Conservation (phyloP, 768 basidiomycete species). For the Chalciporus pseudorubinellus region DNA sequence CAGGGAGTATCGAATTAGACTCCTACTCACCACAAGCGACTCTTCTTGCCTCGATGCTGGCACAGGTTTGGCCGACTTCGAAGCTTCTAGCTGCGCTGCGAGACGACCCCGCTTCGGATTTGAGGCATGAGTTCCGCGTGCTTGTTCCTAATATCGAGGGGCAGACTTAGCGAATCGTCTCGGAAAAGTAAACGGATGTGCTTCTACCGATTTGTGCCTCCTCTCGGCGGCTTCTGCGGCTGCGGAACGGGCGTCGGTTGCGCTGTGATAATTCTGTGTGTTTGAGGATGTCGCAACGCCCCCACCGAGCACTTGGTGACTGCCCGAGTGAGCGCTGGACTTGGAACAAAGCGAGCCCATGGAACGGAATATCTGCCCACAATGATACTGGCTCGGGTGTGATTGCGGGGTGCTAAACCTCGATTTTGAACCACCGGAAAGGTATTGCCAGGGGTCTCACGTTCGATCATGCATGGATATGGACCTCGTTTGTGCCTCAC, state of each 20-base stretch:
- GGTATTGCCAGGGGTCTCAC: constrained; percentile 13
- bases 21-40: constrained; percentile 43
- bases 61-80: constrained; percentile 35
- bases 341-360: constrained; percentile 66
- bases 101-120: constrained; percentile 48
- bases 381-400: not conserved
- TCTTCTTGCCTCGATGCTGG: constrained; percentile 41
- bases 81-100: constrained; percentile 41
- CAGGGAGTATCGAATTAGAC: constrained; percentile 14
- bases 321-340: constrained; percentile 37
- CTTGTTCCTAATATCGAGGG: constrained; percentile 34
- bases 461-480: constrained; percentile 10
- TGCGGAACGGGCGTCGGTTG: constrained; percentile 48
- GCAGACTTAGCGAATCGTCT: constrained; percentile 22
- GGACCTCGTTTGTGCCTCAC: constrained; percentile 22
- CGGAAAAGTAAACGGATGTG: constrained; percentile 15
- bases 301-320: constrained; percentile 51
- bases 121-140: constrained; percentile 41
- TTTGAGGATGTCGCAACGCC: constrained; percentile 27
- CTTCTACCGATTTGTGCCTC: constrained; percentile 53
- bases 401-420: not conserved
- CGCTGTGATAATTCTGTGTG: constrained; percentile 23
- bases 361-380: not conserved
- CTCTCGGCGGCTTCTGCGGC: constrained; percentile 64
- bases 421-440: not conserved